phyloP scores from a whole-genome alignment of 306 rosid genomes.

The Cucurbita moschata region DNA sequence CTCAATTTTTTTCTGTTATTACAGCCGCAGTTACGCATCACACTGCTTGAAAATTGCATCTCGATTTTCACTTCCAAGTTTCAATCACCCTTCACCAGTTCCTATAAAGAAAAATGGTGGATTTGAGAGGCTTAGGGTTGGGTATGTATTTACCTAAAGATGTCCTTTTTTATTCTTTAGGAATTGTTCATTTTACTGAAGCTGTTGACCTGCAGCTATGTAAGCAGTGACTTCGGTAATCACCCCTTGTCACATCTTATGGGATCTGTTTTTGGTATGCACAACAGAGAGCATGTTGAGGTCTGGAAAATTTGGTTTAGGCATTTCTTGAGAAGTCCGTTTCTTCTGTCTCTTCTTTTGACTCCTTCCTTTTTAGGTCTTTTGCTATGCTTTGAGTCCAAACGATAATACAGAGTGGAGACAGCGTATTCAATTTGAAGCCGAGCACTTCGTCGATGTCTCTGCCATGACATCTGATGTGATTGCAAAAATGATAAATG shows the following conservation, averaged over 20 bases:
- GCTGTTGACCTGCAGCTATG: conserved; percentile 27
- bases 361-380: conserved; percentile 36
- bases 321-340: not conserved
- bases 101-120: conserved; percentile 60
- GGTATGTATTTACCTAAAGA: conserved; percentile 33
- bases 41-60: conserved; percentile 85
- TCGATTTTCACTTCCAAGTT: conserved; percentile 66
- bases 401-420: conserved; percentile 97
- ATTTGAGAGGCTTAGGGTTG: conserved; percentile 56
- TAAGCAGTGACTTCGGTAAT: conserved; percentile 57
- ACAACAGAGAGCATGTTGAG: conserved; percentile 67
- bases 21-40: conserved; percentile 80
- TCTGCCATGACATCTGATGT: conserved; percentile 80
- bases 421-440: conserved; percentile 77
- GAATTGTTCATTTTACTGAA: not conserved
- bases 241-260: conserved; percentile 77
- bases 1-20: conserved; percentile 13
- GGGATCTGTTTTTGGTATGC: conserved; percentile 99
- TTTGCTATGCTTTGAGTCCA: conserved; percentile 91
- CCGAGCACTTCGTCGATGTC: conserved; percentile 83
- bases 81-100: conserved; percentile 57
- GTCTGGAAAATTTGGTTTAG: conserved; percentile 18
- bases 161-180: not conserved
- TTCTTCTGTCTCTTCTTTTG: not conserved
- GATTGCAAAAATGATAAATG: conserved; percentile 80